phyloP scores from a whole-genome alignment of 2,329 filamentous ascomycete genomes.

The Graphilbum ipis-grandicollis region DNA sequence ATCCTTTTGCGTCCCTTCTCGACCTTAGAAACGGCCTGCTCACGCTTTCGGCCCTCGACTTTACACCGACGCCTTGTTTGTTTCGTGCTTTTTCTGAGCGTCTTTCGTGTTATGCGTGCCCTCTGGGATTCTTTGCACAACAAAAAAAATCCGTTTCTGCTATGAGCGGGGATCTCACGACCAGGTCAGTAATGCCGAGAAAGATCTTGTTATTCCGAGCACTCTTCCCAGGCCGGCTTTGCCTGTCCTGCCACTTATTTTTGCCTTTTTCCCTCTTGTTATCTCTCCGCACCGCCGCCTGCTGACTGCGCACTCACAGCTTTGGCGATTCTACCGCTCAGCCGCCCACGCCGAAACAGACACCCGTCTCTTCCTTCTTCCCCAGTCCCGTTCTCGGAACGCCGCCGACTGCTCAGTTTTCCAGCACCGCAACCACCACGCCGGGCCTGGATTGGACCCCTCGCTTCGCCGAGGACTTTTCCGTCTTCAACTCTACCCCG shows the following conservation, averaged over 20 bases:
- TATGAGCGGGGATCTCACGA: constrained; percentile 46
- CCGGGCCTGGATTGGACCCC: constrained; percentile 31
- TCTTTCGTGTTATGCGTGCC: constrained; percentile 4
- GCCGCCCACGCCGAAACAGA: constrained; percentile 40
- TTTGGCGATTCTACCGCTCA: constrained; percentile 47
- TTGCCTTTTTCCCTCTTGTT: background rate
- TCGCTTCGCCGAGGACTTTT: constrained; percentile 46
- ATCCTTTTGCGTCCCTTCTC: too few relatives aligned
- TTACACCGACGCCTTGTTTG: too few relatives aligned
- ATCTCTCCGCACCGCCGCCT: constrained; percentile 2
- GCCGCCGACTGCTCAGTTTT: constrained; percentile 29
- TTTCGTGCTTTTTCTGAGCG: too few relatives aligned
- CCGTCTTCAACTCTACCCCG: constrained; percentile 47
- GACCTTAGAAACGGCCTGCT: too few relatives aligned
- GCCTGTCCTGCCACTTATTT: too few relatives aligned
- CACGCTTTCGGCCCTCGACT: too few relatives aligned
- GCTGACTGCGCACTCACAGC: constrained; percentile 19
- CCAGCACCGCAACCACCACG: constrained; percentile 2
- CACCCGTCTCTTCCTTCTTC: constrained; percentile 31
- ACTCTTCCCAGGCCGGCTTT: too few relatives aligned
- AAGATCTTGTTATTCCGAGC: too few relatives aligned
- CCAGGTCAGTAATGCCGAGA: too few relatives aligned
- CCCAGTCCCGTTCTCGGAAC: constrained; percentile 40
- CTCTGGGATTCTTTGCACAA: constrained; percentile 1
- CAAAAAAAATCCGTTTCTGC: too few relatives aligned